Conservation (phyloP, 1,284 basidiomycete genomes). For the Melanopsichium pennsylvanicum region DNA sequence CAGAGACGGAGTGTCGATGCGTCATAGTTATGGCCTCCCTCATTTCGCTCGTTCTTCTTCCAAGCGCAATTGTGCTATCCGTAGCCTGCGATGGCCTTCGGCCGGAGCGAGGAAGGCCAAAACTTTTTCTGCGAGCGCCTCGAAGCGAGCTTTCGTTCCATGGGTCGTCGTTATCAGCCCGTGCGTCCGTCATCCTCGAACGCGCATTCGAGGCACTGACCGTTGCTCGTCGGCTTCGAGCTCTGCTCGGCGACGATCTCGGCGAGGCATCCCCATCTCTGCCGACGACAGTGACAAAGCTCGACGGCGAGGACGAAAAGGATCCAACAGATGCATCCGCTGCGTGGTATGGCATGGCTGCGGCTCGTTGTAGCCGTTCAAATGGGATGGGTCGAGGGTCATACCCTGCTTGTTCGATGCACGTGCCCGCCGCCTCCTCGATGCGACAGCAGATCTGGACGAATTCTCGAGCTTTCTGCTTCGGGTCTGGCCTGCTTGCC, state of each 20-base stretch:
- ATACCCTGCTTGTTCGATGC: conserved; percentile 51
- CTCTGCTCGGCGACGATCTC: conserved; percentile 8
- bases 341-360: not conserved
- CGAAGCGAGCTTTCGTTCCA: not conserved
- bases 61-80: not conserved
- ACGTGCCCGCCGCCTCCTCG: conserved; percentile 49
- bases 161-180: not conserved
- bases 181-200: conserved; percentile 1
- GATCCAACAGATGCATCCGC: conserved; percentile 1
- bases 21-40: conserved; percentile 1
- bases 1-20: not conserved
- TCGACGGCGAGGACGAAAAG: conserved; percentile 12
- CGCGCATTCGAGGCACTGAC: conserved; percentile 14
- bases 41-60: conserved; percentile 4
- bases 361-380: conserved; percentile 19
- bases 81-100: conserved; percentile 6
- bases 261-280: conserved; percentile 10
- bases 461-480: conserved; percentile 33
- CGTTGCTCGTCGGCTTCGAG: conserved; percentile 28
- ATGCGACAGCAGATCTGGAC: conserved; percentile 48
- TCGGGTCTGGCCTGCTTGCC: too few relatives aligned
- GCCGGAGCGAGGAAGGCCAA: conserved; percentile 7
- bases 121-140: conserved; percentile 14
- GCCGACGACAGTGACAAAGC: conserved; percentile 12
- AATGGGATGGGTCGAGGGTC: conserved; percentile 42